Base-by-base conservation (phyloP, 257 asterid genomes). In the Agastache rugosa region DNA sequence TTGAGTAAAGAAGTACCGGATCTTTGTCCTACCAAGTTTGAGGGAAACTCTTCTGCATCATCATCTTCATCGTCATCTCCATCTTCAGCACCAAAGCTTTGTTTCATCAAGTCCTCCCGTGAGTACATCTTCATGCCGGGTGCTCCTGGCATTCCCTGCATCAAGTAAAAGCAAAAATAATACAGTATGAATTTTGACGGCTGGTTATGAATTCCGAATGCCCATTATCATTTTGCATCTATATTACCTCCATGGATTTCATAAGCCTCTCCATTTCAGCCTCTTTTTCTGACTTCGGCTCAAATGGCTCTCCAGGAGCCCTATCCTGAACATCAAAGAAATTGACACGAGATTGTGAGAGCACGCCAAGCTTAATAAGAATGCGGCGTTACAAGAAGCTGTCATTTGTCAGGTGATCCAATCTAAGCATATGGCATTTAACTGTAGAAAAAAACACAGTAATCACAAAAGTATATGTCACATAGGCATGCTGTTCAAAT, bases 41-140 rank as follows among this genome's bases (percentile, higher is more conserved):
- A 82, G 15, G 93, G 88, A 22, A 93, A 76, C 44, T 78, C 83
- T 1, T 85, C 78, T 59, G 87, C 96, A 3, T 85, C 96, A 17
- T 88, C 93, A 6, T 89, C 97, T 0, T 86, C 96, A 1, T 91
- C 96, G 1, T 87, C 97, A 19, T 89, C 97, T 53, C 59, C 96
- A 72, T 83, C 93, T 59, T 78, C 96, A 35, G 74, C 85, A 42
- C 97, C 98, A 42, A 89, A 84, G 11, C 87, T 91, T 74, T 93
- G 88, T 72, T 88, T 88, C 96, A 85, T 91, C 81, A 93, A 84
- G 69, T 93, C 98, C 76, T 93, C 98, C 76, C 93, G 83, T 0
- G 98, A 91, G 86, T 89, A 93, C 98, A 93, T 93, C 86, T 93
- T 87, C 98, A 93, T 93, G 64, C 90, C 83, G 1, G 98, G 97